Evolutionary conservation across 2,329 filamentous ascomycete genomes (phyloP).

Genomic region (Pyrenochaeta sp.): DNA sequence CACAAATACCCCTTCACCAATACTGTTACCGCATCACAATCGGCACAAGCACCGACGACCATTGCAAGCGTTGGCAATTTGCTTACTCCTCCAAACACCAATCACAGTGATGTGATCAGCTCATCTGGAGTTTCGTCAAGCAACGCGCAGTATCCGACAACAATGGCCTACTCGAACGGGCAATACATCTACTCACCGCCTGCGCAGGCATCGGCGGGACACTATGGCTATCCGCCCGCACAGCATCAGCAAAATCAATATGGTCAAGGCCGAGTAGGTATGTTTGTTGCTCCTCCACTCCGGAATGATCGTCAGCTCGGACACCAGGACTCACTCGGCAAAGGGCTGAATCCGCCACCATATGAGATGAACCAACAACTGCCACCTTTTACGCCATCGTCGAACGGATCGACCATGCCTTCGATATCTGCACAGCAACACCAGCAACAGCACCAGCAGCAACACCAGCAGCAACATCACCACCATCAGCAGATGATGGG

Average conservation of each 20-base stretch:
- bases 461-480: constrained; percentile 45
- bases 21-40: constrained; percentile 53
- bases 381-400: constrained; percentile 67
- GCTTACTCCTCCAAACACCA: constrained; percentile 68
- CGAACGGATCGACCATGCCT: constrained; percentile 60
- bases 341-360: constrained; percentile 71
- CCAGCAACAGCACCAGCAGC: constrained; percentile 4
- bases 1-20: constrained; percentile 61
- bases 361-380: constrained; percentile 70
- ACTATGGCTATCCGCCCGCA: constrained; percentile 60
- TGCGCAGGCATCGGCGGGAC: constrained; percentile 64
- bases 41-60: constrained; percentile 56
- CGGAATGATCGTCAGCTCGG: constrained; percentile 62
- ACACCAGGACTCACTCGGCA: constrained; percentile 66
- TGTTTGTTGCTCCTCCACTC: constrained; percentile 63
- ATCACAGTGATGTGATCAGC: constrained; percentile 68
- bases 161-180: constrained; percentile 66
- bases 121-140: constrained; percentile 68
- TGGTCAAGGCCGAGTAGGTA: constrained; percentile 48
- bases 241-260: constrained; percentile 46
- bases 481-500: constrained; percentile 58
- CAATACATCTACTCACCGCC: constrained; percentile 68
- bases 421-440: constrained; percentile 51
- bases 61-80: constrained; percentile 67
- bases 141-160: constrained; percentile 64